Base-by-base conservation (phyloP, 2,329 filamentous ascomycete genomes). In the Sordariomycetes sp. region DNA sequence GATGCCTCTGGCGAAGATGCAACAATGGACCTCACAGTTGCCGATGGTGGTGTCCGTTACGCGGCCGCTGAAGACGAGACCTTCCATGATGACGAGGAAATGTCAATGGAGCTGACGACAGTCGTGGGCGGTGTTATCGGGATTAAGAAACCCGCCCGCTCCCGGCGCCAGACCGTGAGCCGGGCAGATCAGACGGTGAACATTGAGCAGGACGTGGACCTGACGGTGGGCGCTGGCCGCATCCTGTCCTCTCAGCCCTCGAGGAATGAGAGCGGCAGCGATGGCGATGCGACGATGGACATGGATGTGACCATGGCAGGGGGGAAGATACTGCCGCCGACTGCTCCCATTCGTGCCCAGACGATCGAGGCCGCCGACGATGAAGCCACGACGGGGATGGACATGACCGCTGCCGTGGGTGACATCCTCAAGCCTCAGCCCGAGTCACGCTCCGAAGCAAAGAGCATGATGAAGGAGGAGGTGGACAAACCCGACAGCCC, bases 1-100 rank as follows among this genome's bases (percentile, higher is more conserved):
- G 70, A 72, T 34, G 68, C 65, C 16, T 71, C 71, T 3, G 65
- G 70, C 58, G 76, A 77, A 51, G 83, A 74, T 53, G 60, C 56
- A 64, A 89, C 85, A 57, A 96, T 96, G 91, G 91, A 96, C 57
- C 82, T 96, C 57, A 96, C 91, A 0, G 86, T 79, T 55, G 87
- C 87, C 1, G 79, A 95, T 52, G 91, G 90, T 5, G 80, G 82
- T 4, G 95, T 96, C 60, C 75, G 73, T 54, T 68, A 69, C 35
- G 59, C 64, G 20, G 60, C 67, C 25, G 61, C 65, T 3, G 66
- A 71, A 28, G 65, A 73, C 28, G 64, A 68, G 2, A 68, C 72
- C 18, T 73, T 73, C 22, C 64, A 69, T 8, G 72, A 74, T 3
- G 80, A 87, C 52, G 84, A 87, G 63, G 88, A 91, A 52, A 83